These are phyloP conservation scores for Phalaenopsis hybrid DNA, from an alignment of 116 monocot genomes.

Conservation along the genomic window DNA sequence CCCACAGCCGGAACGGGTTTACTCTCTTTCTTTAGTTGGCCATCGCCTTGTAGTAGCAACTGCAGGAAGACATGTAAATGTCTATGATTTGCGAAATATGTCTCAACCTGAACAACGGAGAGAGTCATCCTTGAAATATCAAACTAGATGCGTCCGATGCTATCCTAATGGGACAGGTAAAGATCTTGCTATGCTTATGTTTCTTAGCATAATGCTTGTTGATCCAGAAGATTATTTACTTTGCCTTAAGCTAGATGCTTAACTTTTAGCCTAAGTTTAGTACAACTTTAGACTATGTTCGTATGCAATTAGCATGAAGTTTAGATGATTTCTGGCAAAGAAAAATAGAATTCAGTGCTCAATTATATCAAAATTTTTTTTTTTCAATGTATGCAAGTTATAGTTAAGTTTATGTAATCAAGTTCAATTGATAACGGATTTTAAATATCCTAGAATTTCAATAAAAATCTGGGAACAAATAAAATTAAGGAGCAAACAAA, in stretches of 20 bases:
- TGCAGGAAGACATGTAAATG: conserved; percentile 91
- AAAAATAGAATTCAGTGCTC: no score
- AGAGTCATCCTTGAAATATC: conserved; percentile 95
- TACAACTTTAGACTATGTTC: no score
- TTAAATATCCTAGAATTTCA: no score
- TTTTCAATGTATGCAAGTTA: no score
- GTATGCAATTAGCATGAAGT: no score
- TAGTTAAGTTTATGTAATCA: no score
- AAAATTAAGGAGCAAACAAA: no score
- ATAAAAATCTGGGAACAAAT: no score
- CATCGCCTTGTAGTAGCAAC: conserved; percentile 81
- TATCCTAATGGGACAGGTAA: conserved; percentile 97
- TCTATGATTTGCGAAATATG: conserved; percentile 96
- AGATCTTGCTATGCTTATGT: conserved; percentile 1
- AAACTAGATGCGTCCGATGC: conserved; percentile 93
- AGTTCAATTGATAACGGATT: no score
- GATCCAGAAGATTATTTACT: background rate
- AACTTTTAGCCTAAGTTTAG: background rate
- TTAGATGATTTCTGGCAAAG: no score
- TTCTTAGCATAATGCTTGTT: background rate
- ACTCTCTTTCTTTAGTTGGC: conserved; percentile 83
- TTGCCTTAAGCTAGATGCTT: background rate
- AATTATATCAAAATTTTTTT: no score
- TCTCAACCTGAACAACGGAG: conserved; percentile 90
- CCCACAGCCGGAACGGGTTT: conserved; percentile 84